Evolutionary conservation across 192 early-diverging fungal genomes (phyloP), one percentile per base, ranked within the genome.

Genomic region (Pilaira anomala): DNA sequence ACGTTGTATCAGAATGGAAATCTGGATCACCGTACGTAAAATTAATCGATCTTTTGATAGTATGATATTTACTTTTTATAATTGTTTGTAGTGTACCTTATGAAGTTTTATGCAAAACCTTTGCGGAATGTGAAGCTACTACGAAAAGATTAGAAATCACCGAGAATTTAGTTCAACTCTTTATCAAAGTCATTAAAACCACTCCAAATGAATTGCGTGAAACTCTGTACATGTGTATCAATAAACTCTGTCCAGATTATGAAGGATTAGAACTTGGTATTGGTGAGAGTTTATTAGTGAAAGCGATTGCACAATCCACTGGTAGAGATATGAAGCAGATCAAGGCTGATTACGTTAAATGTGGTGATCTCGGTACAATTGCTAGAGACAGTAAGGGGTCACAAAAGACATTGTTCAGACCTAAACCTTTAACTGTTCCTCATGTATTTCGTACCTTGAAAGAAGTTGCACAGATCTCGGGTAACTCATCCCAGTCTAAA

Each of bases 261-360:
- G 94, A 97, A 76, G 92, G 91, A 25, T 78, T 95, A 24, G 98
- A 99, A 76, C 78, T 99, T 22, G 96, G 96, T 6, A 88, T 99
- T 58, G 97, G 97, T 30, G 96, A 98, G 65, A 88, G 89, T 18
- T 79, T 95, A 5, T 72, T 99, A 30, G 88, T 97, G 64, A 98
- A 98, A 68, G 91, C 94, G 9, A 91, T 99, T 68, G 96, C 91
- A 2, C 71, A 89, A 48, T 88, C 92, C 1, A 97, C 97, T 0
- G 95, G 96, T 11, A 75, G 91, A 18, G 83, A 80, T 29, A 71
- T 82, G 51, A 68, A 78, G 18, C 83, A 84, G 64, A 87, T 99
- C 67, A 97, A 96, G 67, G 66, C 80, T 48, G 92, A 95, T 19
- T 82, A 91, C 67, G 75, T 74, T 19, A 78, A 82, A 61, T 77